phyloP scores from a whole-genome alignment of 352 stramenopile species.

The Globisporangium splendens region DNA sequence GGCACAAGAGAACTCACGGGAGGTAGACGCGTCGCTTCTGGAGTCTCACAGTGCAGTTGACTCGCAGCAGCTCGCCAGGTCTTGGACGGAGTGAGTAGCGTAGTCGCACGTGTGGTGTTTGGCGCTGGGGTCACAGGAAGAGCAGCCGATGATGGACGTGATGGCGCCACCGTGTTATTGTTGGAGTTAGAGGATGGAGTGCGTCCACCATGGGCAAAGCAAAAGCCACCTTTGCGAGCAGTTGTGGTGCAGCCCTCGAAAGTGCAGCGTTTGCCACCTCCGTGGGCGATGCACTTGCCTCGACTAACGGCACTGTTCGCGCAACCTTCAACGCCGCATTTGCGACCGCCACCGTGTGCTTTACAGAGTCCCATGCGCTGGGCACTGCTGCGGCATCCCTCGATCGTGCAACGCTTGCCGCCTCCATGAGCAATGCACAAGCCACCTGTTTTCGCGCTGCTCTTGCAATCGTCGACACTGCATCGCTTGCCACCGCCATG shows the following conservation, averaged over 20 bases:
- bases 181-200: background rate
- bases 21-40: conserved; percentile 7
- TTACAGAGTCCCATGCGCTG: conserved; percentile 84
- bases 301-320: conserved; percentile 79
- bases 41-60: conserved; percentile 3
- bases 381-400: conserved; percentile 66
- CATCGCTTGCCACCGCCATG: conserved; percentile 78
- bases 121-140: background rate
- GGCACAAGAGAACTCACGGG: conserved; percentile 11
- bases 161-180: conserved; percentile 10
- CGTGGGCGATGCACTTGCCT: conserved; percentile 81
- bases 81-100: conserved; percentile 11
- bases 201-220: conserved; percentile 76
- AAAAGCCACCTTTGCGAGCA: conserved; percentile 74
- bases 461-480: conserved; percentile 65
- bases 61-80: conserved; percentile 11
- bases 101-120: background rate
- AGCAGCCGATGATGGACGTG: background rate
- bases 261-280: conserved; percentile 77
- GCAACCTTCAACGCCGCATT: conserved; percentile 63
- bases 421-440: conserved; percentile 81
- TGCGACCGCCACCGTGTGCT: conserved; percentile 76
- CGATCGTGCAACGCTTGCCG: conserved; percentile 77
- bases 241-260: conserved; percentile 73
- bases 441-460: conserved; percentile 80